phyloP scores from a whole-genome alignment of 2,329 filamentous ascomycete genomes.

The Stachybotrys elegans region DNA sequence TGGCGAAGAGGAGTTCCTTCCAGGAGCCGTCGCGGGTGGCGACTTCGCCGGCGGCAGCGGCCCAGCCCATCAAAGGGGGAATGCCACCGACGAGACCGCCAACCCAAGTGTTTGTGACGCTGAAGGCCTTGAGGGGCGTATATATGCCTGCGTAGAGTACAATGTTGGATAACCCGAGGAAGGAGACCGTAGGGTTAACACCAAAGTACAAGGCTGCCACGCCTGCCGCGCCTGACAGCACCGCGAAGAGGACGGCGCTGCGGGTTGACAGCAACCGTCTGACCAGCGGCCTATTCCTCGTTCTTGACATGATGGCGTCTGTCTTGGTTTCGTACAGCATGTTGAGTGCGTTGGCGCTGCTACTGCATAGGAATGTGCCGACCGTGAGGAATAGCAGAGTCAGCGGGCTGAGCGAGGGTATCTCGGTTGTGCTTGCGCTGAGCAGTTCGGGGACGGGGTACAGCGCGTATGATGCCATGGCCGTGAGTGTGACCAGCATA shows the following conservation, averaged over 20 bases:
- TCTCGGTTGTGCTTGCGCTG: constrained; percentile 56
- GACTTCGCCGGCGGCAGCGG: constrained; percentile 84
- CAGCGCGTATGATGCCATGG: constrained; percentile 85
- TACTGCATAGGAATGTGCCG: constrained; percentile 83
- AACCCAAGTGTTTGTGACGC: constrained; percentile 88
- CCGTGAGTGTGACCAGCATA: constrained; percentile 83
- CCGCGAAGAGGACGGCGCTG: constrained; percentile 72
- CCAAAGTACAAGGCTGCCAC: constrained; percentile 75
- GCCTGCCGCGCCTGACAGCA: constrained; percentile 65
- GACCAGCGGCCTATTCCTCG: constrained; percentile 83
- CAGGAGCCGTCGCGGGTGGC: constrained; percentile 72
- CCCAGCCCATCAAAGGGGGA: constrained; percentile 96
- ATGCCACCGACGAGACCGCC: constrained; percentile 91
- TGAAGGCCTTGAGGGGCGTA: constrained; percentile 85
- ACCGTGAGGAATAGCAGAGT: constrained; percentile 89
- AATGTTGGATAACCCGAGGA: constrained; percentile 80
- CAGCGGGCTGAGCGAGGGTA: constrained; percentile 81
- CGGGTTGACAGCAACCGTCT: constrained; percentile 69
- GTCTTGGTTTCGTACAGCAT: constrained; percentile 93
- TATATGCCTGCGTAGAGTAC: constrained; percentile 86
- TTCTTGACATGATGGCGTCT: constrained; percentile 91
- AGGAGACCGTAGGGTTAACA: constrained; percentile 90
- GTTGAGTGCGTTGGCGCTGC: constrained; percentile 89
- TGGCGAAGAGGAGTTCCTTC: constrained; percentile 69
- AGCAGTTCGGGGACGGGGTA: constrained; percentile 90